phyloP scores from a whole-genome alignment of 768 basidiomycete genomes.

The Lactarius trivialis region DNA sequence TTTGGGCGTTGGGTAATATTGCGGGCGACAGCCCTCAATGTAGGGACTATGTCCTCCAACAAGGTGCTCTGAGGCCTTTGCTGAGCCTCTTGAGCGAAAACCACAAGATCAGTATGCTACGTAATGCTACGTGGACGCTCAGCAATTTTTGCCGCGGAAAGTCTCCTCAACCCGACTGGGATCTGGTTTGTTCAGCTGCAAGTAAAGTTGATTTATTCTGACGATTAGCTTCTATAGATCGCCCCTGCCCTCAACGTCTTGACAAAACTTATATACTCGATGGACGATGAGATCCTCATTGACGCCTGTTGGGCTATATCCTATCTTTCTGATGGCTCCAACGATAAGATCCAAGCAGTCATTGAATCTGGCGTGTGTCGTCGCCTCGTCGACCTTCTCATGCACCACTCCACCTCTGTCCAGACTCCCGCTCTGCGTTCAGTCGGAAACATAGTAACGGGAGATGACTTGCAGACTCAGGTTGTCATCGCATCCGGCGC shows the following conservation, averaged over 20 bases:
- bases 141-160: constrained; percentile 99
- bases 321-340: constrained; percentile 96
- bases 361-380: constrained; percentile 98
- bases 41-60: constrained; percentile 91
- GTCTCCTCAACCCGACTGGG: constrained; percentile 97
- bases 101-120: constrained; percentile 97
- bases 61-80: constrained; percentile 90
- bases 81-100: constrained; percentile 87
- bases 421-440: constrained; percentile 98
- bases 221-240: constrained; percentile 53
- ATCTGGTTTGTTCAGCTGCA: constrained; percentile 54
- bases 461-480: constrained; percentile 98
- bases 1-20: constrained; percentile 99
- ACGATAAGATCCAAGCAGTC: constrained; percentile 99
- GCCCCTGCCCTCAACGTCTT: constrained; percentile 94
- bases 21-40: constrained; percentile 98
- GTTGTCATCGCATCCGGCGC: constrained; percentile 98
- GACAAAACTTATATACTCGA: constrained; percentile 96
- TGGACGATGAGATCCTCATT: constrained; percentile 98
- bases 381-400: constrained; percentile 92
- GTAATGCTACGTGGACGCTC: constrained; percentile 98
- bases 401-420: constrained; percentile 91
- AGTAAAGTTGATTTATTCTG: constrained; percentile 4
- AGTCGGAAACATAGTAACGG: constrained; percentile 98
- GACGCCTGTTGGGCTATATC: constrained; percentile 99